Conservation (phyloP, 352 stramenopile species). For the Globisporangium recalcitrans region DNA sequence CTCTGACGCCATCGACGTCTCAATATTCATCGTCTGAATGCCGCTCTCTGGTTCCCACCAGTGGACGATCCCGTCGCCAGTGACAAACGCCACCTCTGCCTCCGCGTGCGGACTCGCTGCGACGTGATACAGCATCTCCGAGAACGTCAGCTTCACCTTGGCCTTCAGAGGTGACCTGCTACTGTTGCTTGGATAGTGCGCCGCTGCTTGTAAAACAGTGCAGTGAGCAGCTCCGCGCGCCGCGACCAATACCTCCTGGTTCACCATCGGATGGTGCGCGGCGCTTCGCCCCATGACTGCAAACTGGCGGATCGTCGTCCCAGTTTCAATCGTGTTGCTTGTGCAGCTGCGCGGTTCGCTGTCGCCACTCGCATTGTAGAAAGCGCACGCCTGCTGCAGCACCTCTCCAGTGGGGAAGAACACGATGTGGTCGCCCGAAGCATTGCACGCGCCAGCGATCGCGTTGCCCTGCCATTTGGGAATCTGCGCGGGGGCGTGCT, state of each 20-base stretch:
- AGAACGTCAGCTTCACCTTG: constrained; percentile 49
- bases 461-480: constrained; percentile 67
- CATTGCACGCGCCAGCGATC: constrained; percentile 32
- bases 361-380: constrained; percentile 26
- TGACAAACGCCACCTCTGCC: constrained; percentile 51
- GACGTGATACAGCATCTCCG: constrained; percentile 53
- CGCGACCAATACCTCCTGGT: constrained; percentile 28
- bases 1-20: constrained; percentile 21
- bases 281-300: constrained; percentile 43
- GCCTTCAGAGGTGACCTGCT: constrained; percentile 16
- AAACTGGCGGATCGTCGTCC: constrained; percentile 54
- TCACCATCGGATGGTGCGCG: constrained; percentile 30
- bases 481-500: constrained; percentile 23
- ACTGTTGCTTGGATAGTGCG: neutral
- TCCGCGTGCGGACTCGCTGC: constrained; percentile 59
- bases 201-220: constrained; percentile 26
- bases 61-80: constrained; percentile 37
- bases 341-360: constrained; percentile 9
- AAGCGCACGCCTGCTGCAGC: constrained; percentile 55
- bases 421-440: constrained; percentile 38
- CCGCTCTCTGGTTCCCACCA: constrained; percentile 46
- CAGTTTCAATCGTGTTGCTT: constrained; percentile 51
- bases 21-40: constrained; percentile 27
- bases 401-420: constrained; percentile 67
- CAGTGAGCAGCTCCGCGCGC: constrained; percentile 42